Base-by-base conservation (phyloP, 1,139 yeast species). In the Yamadazyma songkhlaensis region DNA sequence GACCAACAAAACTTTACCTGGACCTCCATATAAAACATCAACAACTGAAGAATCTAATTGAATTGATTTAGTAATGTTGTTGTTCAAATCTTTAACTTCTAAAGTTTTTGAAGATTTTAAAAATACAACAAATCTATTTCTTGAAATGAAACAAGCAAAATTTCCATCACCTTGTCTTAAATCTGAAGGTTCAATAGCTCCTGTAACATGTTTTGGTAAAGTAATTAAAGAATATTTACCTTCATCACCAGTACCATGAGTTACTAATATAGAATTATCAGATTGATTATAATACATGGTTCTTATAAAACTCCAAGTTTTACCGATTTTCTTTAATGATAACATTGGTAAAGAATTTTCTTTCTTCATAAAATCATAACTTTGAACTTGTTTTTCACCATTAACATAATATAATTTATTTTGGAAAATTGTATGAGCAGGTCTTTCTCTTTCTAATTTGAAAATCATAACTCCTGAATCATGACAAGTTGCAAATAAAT, bases 381-480 rank as follows among this genome's bases (percentile, higher is more conserved):
- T 69, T 62, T 87, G 95, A 41, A 94, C 82, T 61, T 85, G 95
- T 59, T 85, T 88, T 55, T 89, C 96, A 44, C 79, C 77, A 63
- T 88, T 89, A 51, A 90, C 81, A 55, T 75, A 92, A 49, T 75
- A 79, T 50, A 94, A 64, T 59, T 74, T 78, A 54, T 79, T 77
- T 57, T 85, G 94, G 65, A 79, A 79, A 29, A 83, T 60, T 3
- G 89, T 69, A 53, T 78, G 77, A 14, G 97, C 96, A 15, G 98
- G 98, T 60, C 98, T 81, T 72, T 94, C 99, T 57, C 98, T 84
- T 60, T 89, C 97, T 46, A 94, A 75, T 66, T 94, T 94, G 77
- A 94, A 94, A 38, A 94, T 95, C 96, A 92, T 90, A 23, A 90
- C 96, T 57, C 99, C 99, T 10, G 89, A 77, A 62, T 94, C 98